phyloP scores from a whole-genome alignment of 371 early-diverging fungal genomes.

The Zancudomyces culisetae region DNA sequence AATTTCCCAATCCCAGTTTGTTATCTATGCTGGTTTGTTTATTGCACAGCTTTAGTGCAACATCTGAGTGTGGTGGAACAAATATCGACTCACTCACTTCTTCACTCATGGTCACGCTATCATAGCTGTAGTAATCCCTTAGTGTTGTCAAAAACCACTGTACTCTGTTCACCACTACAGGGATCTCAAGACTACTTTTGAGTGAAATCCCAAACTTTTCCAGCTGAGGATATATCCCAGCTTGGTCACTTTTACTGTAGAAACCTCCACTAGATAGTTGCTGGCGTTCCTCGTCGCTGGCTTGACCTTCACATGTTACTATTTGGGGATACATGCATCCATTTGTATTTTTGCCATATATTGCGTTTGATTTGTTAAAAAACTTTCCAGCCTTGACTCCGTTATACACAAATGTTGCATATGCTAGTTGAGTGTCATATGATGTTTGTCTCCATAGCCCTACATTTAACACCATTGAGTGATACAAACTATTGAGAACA shows the following conservation, averaged over 20 bases:
- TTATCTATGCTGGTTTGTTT: neutral
- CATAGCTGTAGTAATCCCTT: conserved; percentile 1
- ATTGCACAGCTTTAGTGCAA: neutral
- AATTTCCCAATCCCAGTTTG: neutral
- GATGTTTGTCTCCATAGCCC: neutral
- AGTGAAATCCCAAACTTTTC: neutral
- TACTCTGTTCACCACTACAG: neutral
- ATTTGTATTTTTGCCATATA: too few species aligned
- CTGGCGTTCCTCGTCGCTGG: too few species aligned
- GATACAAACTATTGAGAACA: neutral
- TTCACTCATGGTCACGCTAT: neutral
- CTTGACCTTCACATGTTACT: too few species aligned
- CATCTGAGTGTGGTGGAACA: neutral
- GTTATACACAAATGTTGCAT: neutral
- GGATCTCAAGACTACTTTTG: neutral
- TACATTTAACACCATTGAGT: neutral
- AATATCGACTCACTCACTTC: too few species aligned
- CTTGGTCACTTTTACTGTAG: neutral
- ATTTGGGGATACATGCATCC: too few species aligned
- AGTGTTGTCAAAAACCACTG: neutral
- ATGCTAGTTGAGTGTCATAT: neutral
- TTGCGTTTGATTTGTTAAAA: neutral
- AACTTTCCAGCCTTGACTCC: neutral
- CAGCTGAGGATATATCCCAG: neutral
- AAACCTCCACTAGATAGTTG: neutral